These are phyloP conservation scores for Stenocarpella maydis DNA, from an alignment of 2,329 filamentous ascomycete genomes.

Conservation along the genomic window DNA sequence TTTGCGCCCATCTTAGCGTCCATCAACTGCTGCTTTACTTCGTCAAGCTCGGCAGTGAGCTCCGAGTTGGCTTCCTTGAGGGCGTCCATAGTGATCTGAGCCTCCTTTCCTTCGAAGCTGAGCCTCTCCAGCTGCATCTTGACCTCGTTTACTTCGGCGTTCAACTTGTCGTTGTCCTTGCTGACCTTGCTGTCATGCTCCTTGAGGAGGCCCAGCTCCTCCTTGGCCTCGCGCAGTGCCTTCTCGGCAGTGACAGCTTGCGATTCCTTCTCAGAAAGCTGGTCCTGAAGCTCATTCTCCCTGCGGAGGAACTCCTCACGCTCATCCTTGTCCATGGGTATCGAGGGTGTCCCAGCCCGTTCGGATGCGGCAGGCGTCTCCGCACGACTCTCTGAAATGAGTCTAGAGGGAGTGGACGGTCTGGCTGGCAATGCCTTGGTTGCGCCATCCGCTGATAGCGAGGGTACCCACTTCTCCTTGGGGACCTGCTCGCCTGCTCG, in stretches of 20 bases:
- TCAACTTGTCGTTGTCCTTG: conserved; percentile 90
- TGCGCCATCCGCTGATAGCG: conserved; percentile 65
- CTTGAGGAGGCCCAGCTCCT: conserved; percentile 85
- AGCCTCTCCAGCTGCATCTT: conserved; percentile 98
- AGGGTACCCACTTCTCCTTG: conserved; percentile 84
- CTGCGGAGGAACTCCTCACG: conserved; percentile 93
- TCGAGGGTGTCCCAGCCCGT: conserved; percentile 83
- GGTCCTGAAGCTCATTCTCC: conserved; percentile 97
- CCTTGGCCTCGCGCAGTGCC: conserved; percentile 80
- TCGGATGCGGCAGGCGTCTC: conserved; percentile 76
- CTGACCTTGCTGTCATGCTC: conserved; percentile 84
- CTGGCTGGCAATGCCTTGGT: conserved; percentile 55
- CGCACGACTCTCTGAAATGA: conserved; percentile 64
- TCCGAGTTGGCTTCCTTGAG: conserved; percentile 96
- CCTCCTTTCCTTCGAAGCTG: conserved; percentile 95
- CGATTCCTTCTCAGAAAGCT: conserved; percentile 91
- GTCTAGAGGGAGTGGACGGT: conserved; percentile 61
- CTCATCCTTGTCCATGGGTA: conserved; percentile 94
- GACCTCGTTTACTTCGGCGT: conserved; percentile 86
- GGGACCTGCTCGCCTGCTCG: conserved; percentile 87
- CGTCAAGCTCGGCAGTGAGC: conserved; percentile 89
- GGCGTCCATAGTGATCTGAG: conserved; percentile 96
- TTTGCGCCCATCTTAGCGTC: conserved; percentile 97
- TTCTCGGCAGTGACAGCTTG: conserved; percentile 82
- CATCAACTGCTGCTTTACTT: conserved; percentile 93